Evolutionary conservation across 805 yeast species (phyloP).

Genomic region (Candida michaelii): DNA sequence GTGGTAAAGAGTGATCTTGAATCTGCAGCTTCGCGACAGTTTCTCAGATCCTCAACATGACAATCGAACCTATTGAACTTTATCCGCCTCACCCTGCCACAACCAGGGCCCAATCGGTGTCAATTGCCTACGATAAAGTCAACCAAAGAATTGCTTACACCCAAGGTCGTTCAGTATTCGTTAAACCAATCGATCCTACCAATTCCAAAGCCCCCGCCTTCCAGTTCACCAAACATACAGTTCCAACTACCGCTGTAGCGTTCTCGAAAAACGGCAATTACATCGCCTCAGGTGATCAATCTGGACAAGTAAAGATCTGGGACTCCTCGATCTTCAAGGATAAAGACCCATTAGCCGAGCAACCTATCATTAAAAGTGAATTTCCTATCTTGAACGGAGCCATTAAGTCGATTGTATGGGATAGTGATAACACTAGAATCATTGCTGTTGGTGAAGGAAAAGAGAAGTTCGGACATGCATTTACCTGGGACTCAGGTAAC

Average conservation of each 20-base stretch:
- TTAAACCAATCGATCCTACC: constrained; percentile 58
- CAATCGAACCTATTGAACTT: constrained; percentile 22
- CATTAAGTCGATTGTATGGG: constrained; percentile 87
- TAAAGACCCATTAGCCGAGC: constrained; percentile 33
- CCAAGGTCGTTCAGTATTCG: constrained; percentile 72
- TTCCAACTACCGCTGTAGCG: constrained; percentile 75
- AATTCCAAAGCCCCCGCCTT: constrained; percentile 43
- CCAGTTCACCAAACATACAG: constrained; percentile 76
- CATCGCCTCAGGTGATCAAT: constrained; percentile 87
- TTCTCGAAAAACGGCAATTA: constrained; percentile 90
- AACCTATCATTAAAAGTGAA: constrained; percentile 62
- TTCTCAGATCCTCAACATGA: no score
- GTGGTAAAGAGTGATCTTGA: no score
- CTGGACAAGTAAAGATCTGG: constrained; percentile 92
- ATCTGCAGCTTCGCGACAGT: neutral
- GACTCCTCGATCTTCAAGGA: constrained; percentile 45
- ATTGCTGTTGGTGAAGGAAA: constrained; percentile 96
- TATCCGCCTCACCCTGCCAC: constrained; percentile 85
- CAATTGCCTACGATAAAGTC: constrained; percentile 69
- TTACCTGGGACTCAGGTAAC: constrained; percentile 92
- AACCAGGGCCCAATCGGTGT: constrained; percentile 64
- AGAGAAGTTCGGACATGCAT: constrained; percentile 88
- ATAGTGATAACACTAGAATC: constrained; percentile 77
- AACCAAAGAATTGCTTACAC: constrained; percentile 78
- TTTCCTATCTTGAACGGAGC: constrained; percentile 78